These are phyloP conservation scores for Yamadazyma nakazawae DNA, from an alignment of 805 yeast species.

Conservation along the genomic window DNA sequence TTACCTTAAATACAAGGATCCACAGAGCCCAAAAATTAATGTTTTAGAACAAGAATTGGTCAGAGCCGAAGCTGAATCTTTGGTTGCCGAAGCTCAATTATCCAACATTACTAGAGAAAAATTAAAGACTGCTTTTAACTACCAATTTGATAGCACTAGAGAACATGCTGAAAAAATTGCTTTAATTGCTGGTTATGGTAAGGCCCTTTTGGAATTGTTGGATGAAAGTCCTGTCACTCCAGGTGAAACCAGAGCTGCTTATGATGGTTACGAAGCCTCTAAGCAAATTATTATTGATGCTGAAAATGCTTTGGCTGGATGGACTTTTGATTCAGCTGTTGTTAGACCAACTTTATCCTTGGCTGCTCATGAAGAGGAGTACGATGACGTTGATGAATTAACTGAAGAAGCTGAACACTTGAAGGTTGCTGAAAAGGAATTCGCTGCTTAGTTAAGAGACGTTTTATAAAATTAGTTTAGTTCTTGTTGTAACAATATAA, in stretches of 20 bases:
- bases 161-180: slow-evolving; percentile 96
- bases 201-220: slow-evolving; percentile 90
- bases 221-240: slow-evolving; percentile 98
- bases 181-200: slow-evolving; percentile 97
- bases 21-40: slow-evolving; percentile 92
- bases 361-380: slow-evolving; percentile 58
- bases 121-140: slow-evolving; percentile 94
- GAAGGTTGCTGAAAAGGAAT: slow-evolving; percentile 56
- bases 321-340: slow-evolving; percentile 95
- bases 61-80: slow-evolving; percentile 98
- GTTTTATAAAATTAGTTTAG: not conserved
- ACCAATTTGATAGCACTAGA: slow-evolving; percentile 92
- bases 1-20: slow-evolving; percentile 96
- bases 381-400: slow-evolving; percentile 38
- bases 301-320: slow-evolving; percentile 89
- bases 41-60: slow-evolving; percentile 97
- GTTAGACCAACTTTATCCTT: slow-evolving; percentile 90
- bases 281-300: slow-evolving; percentile 97
- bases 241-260: slow-evolving; percentile 97
- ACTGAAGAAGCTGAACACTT: slow-evolving; percentile 39
- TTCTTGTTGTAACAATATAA: not conserved
- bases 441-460: slow-evolving; percentile 13
- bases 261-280: slow-evolving; percentile 97
- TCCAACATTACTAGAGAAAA: slow-evolving; percentile 98
- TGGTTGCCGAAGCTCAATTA: slow-evolving; percentile 98